Evolutionary conservation across 2,329 filamentous ascomycete species (phyloP).

Genomic region (Fusarium solani-melongenae): DNA sequence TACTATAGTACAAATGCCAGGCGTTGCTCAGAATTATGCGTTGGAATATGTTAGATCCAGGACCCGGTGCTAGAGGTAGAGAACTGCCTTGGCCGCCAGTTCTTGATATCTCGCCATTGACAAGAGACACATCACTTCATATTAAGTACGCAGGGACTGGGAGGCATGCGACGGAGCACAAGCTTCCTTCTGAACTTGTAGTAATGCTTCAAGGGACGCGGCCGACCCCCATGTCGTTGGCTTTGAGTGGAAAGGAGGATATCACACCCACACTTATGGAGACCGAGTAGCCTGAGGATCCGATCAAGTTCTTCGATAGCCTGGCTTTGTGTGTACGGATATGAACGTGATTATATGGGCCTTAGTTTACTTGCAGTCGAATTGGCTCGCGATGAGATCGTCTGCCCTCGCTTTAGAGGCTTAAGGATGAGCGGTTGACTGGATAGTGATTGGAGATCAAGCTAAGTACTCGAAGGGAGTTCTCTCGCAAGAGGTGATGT

Average conservation of each 20-base stretch:
- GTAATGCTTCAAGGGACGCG: neutral
- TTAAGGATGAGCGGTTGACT: neutral
- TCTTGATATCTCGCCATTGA: neutral
- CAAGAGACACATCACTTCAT: neutral
- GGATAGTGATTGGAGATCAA: too few species aligned
- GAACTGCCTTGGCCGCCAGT: neutral
- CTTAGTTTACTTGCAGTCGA: constrained; percentile 11
- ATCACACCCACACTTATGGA: constrained; percentile 21
- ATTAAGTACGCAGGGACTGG: neutral
- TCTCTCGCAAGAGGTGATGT: constrained; percentile 16
- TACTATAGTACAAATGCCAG: neutral
- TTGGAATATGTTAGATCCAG: neutral
- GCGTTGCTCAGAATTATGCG: neutral
- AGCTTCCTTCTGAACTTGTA: neutral
- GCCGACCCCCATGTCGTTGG: constrained; percentile 16
- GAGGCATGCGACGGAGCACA: neutral
- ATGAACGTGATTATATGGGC: constrained; percentile 14
- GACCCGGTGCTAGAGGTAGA: neutral
- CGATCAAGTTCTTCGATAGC: constrained; percentile 18
- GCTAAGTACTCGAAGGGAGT: constrained; percentile 7
- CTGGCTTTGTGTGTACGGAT: neutral
- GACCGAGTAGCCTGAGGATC: constrained; percentile 13
- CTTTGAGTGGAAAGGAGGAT: constrained; percentile 14
- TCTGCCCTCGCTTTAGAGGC: constrained; percentile 5
- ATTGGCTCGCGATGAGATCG: constrained; percentile 17